These are phyloP conservation scores for Pythium rishiriense DNA, from an alignment of 352 stramenopile genomes.

Conservation along the genomic window DNA sequence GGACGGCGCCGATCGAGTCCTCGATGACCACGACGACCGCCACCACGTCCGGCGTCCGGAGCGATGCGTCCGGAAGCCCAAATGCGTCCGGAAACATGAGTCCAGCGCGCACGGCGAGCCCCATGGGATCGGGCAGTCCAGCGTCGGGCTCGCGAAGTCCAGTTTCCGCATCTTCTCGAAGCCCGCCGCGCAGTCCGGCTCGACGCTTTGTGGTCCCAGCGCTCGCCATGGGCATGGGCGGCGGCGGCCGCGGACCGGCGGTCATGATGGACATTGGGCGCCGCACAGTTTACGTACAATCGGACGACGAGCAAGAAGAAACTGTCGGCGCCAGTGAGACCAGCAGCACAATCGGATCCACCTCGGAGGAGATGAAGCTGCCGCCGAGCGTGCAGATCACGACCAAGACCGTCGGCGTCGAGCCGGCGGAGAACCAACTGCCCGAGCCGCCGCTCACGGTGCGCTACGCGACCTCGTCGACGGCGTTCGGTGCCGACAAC, in stretches of 20 bases:
- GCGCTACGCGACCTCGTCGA: neutral
- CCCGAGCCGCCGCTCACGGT: neutral
- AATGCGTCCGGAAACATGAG: slow-evolving; percentile 7
- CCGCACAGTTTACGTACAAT: slow-evolving; percentile 5
- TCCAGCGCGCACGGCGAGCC: slow-evolving; percentile 9
- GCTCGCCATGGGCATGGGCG: slow-evolving; percentile 3
- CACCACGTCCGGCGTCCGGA: neutral
- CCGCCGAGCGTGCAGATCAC: slow-evolving; percentile 17
- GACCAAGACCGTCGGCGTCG: slow-evolving; percentile 14
- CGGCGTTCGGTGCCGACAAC: slow-evolving; percentile 2
- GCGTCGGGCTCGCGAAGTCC: slow-evolving; percentile 12
- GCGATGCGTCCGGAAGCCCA: slow-evolving; percentile 5
- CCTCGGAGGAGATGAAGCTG: neutral
- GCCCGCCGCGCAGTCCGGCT: slow-evolving; percentile 12
- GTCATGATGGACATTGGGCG: slow-evolving; percentile 15
- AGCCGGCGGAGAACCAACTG: slow-evolving; percentile 7
- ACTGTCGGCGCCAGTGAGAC: neutral
- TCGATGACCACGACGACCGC: neutral
- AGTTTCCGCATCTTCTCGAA: slow-evolving; percentile 8
- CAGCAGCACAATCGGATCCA: neutral
- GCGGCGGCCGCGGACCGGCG: slow-evolving; percentile 8
- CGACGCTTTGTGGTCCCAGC: slow-evolving; percentile 7
- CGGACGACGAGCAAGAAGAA: slow-evolving; percentile 6
- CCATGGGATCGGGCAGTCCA: slow-evolving; percentile 1
- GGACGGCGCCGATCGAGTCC: neutral